Base-by-base conservation (phyloP, 257 asterid genomes). In the Ophiorrhiza pumila region DNA sequence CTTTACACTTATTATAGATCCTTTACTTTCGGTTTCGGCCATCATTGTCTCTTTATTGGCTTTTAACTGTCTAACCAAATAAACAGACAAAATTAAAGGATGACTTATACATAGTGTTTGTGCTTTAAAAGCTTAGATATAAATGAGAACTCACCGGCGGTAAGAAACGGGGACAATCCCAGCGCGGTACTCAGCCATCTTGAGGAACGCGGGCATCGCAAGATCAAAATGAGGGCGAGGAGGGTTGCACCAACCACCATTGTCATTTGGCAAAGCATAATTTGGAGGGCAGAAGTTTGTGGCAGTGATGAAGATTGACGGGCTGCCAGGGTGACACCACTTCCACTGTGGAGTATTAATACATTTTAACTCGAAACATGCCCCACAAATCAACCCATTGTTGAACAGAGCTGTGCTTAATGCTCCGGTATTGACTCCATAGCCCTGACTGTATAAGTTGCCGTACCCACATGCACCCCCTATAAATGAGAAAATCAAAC, bases 401-500 rank as follows among this genome's bases (percentile, higher is more conserved):
- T 89, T 86, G 85, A 91, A 91, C 11, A 91, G 86, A 4, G 90
- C 97, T 12, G 94, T 91, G 84, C 97, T 91, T 35, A 91, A 73
- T 34, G 97, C 97, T 35, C 88, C 96, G 20, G 81, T 91, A 76
- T 86, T 86, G 29, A 83, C 92, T 42, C 94, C 97, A 57, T 91
- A 89, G 7, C 97, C 97, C 57, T 83, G 85, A 82, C 96, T 91
- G 74, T 86, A 86, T 77, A 89, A 74, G 80, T 91, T 83, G 0
- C 96, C 95, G 69, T 91, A 91, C 18, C 97, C 97, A 39, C 97
- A 91, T 7, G 96, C 97, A 29, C 97, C 96, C 22, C 97, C 97
- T 91, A n/a, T n/a, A n/a, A n/a, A n/a, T n/a, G n/a, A n/a, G 78
- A 70, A 57, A 31, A 29, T 18, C 23, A 18, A 47, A 14, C 45